Conservation (phyloP, 805 yeast genomes). For the Ogataea methylovora region DNA sequence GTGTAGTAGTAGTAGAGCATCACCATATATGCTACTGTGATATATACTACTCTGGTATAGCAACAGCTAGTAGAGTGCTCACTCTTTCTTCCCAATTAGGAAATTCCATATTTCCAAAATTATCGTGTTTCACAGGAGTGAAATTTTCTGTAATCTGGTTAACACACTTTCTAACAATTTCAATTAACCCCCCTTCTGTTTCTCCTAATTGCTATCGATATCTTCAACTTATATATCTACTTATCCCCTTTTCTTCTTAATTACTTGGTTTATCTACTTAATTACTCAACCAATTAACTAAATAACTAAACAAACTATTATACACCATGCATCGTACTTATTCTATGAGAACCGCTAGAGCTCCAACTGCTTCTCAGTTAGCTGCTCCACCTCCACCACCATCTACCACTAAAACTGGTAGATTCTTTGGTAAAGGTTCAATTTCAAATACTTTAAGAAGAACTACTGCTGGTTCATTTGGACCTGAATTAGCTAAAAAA, state of each 20-base stretch:
- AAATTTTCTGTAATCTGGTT: too few species aligned
- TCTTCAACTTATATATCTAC: too few species aligned
- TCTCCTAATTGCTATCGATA: background rate
- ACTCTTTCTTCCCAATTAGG: too few species aligned
- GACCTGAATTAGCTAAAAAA: constrained; percentile 74
- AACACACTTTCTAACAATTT: too few species aligned
- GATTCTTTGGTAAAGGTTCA: constrained; percentile 83
- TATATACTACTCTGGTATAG: too few species aligned
- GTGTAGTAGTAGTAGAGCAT: too few species aligned
- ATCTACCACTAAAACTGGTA: constrained; percentile 73
- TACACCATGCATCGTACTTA: constrained; percentile 91
- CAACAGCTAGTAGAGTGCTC: too few species aligned
- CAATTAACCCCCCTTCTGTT: background rate
- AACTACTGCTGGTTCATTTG: constrained; percentile 69
- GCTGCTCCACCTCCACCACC: constrained; percentile 95
- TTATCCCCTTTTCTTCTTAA: too few species aligned
- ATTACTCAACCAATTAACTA: background rate
- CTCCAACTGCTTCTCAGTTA: constrained; percentile 95
- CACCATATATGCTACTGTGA: too few species aligned
- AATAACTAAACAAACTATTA: background rate
- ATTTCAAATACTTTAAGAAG: constrained; percentile 43
- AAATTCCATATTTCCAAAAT: too few species aligned
- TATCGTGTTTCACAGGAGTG: too few species aligned
- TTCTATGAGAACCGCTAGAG: constrained; percentile 89
- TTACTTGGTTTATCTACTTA: too few species aligned